phyloP scores from a whole-genome alignment of 306 rosid species.

The Begonia loranthoides region DNA sequence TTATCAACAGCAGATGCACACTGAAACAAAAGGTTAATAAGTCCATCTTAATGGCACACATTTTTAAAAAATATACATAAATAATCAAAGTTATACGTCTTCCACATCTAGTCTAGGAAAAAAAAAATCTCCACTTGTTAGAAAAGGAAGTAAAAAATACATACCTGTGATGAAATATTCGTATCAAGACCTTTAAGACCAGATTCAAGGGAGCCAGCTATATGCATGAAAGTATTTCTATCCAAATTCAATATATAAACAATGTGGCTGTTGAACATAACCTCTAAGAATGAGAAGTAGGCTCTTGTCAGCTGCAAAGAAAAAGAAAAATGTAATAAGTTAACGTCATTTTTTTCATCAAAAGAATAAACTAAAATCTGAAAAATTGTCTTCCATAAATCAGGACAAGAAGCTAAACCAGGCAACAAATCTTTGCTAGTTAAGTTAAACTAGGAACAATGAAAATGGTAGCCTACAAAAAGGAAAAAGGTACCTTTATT shows the following conservation, averaged over 20 bases:
- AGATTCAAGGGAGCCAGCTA: conserved; percentile 93
- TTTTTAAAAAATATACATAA: not conserved
- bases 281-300: conserved; percentile 92
- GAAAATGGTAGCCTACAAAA: too few species aligned
- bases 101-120: too few species aligned
- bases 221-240: conserved; percentile 71
- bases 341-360: not conserved
- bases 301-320: conserved; percentile 81
- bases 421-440: not conserved
- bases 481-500: too few species aligned
- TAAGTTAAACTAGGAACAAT: not conserved
- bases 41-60: not conserved
- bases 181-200: conserved; percentile 97
- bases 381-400: too few species aligned
- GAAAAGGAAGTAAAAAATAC: conserved; percentile 15
- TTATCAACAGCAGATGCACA: conserved; percentile 97
- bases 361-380: not conserved
- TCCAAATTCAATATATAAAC: conserved; percentile 67
- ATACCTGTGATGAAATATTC: conserved; percentile 87
- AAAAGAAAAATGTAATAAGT: conserved; percentile 5
- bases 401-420: too few species aligned
- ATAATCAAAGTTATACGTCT: not conserved
- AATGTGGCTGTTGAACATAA: conserved; percentile 79
- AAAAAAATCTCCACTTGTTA: not conserved
- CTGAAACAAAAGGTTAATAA: conserved; percentile 33